Evolutionary conservation across 2,329 filamentous ascomycete species (phyloP).

Genomic region (Akanthomyces dipterigenus): DNA sequence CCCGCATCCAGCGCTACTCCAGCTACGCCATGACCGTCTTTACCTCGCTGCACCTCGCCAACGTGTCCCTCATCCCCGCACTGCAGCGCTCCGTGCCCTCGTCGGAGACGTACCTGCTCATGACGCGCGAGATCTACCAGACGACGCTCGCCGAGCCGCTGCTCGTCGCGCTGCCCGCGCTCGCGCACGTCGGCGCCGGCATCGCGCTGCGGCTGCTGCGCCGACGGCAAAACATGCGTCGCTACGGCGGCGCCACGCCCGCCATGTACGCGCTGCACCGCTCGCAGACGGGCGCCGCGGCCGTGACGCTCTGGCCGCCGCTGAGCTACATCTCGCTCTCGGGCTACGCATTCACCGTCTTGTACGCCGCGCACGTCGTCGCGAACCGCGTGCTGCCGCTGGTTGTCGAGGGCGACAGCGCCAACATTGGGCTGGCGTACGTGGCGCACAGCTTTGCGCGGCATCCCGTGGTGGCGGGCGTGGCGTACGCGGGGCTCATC

Average conservation of each 20-base stretch:
- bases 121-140: conserved; percentile 89
- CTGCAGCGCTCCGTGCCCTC: conserved; percentile 63
- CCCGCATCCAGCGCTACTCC: conserved; percentile 78
- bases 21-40: conserved; percentile 79
- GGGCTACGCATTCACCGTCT: conserved; percentile 62
- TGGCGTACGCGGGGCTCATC: conserved; percentile 64
- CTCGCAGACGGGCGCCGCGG: conserved; percentile 24
- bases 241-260: conserved; percentile 66
- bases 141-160: conserved; percentile 73
- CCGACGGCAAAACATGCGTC: conserved; percentile 59
- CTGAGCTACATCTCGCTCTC: conserved; percentile 63
- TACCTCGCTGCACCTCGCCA: conserved; percentile 68
- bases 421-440: conserved; percentile 77
- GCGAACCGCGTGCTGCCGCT: conserved; percentile 73
- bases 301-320: conserved; percentile 56
- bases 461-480: conserved; percentile 58
- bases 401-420: conserved; percentile 72
- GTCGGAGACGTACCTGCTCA: conserved; percentile 80
- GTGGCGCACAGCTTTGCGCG: conserved; percentile 78
- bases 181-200: conserved; percentile 71
- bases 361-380: conserved; percentile 65
- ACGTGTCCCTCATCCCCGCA: conserved; percentile 75
- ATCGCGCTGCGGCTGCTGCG: conserved; percentile 70
- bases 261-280: conserved; percentile 38
- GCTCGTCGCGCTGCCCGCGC: conserved; percentile 67